Evolutionary conservation across 2,329 filamentous ascomycete species (phyloP).

Genomic region (Pseudogymnoascus sp.): DNA sequence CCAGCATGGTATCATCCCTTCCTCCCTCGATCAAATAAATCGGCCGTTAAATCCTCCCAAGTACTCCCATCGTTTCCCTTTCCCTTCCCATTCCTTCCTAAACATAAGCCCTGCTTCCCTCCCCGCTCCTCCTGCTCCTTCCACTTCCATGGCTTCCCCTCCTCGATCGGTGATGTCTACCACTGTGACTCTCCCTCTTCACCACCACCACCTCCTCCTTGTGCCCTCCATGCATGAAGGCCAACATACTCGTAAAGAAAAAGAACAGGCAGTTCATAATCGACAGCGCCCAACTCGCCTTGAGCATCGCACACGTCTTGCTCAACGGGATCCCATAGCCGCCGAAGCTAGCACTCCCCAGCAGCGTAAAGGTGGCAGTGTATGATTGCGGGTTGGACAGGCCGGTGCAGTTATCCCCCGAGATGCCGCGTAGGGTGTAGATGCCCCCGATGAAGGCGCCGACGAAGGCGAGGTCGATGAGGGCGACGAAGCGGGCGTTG

Average conservation of each 20-base stretch:
- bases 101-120: conserved; percentile 27
- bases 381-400: conserved; percentile 41
- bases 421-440: conserved; percentile 52
- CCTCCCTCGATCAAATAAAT: background rate
- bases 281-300: conserved; percentile 78
- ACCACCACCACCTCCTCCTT: conserved; percentile 21
- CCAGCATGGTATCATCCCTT: background rate
- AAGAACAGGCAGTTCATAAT: conserved; percentile 86
- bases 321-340: conserved; percentile 49
- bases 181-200: conserved; percentile 23
- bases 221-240: conserved; percentile 35
- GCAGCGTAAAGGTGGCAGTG: conserved; percentile 53
- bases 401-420: conserved; percentile 58
- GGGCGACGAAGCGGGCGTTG: conserved; percentile 53
- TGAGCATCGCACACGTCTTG: conserved; percentile 86
- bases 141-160: conserved; percentile 26
- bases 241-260: conserved; percentile 66
- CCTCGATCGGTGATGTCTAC: conserved; percentile 20
- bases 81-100: conserved; percentile 12
- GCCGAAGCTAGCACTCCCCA: conserved; percentile 48
- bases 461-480: conserved; percentile 54
- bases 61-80: background rate
- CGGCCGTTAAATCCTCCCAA: background rate
- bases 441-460: conserved; percentile 57
- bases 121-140: conserved; percentile 24